A percentile compares a stretch with the other conserved stretches of the same genome.
phyloP scores from a whole-genome alignment of 2,329 filamentous ascomycete genomes.

The Penicillium brasilianum region DNA sequence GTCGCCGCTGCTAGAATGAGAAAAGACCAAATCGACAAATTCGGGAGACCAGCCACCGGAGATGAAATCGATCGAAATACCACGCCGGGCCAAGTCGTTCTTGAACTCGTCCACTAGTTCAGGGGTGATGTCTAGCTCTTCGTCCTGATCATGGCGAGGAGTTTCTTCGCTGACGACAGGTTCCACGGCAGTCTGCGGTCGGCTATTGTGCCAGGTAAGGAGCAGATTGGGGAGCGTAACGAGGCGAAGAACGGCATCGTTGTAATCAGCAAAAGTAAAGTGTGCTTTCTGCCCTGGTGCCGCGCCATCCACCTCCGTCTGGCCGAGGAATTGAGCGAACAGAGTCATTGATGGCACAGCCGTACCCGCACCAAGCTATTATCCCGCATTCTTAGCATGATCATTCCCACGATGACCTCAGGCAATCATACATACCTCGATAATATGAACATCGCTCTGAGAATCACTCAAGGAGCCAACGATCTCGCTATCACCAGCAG shows the following conservation, averaged over 20 bases:
- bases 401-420: neutral
- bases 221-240: slow-evolving; percentile 66
- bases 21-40: slow-evolving; percentile 50
- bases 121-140: slow-evolving; percentile 56
- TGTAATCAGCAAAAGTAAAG: slow-evolving; percentile 67
- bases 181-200: slow-evolving; percentile 14
- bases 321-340: slow-evolving; percentile 57
- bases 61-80: slow-evolving; percentile 60
- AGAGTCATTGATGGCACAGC: slow-evolving; percentile 63
- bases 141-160: slow-evolving; percentile 27
- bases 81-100: slow-evolving; percentile 44
- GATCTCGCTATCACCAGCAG: slow-evolving; percentile 26
- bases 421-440: slow-evolving; percentile 39
- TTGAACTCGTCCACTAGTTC: slow-evolving; percentile 54
- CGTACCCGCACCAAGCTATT: slow-evolving; percentile 66
- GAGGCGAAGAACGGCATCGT: slow-evolving; percentile 62
- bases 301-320: slow-evolving; percentile 17
- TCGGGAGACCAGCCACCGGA: slow-evolving; percentile 64
- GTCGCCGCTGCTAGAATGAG: slow-evolving; percentile 39
- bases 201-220: slow-evolving; percentile 56
- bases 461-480: slow-evolving; percentile 17
- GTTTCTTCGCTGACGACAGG: slow-evolving; percentile 12
- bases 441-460: slow-evolving; percentile 45
- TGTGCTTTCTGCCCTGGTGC: slow-evolving; percentile 40
- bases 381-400: slow-evolving; percentile 2